These are phyloP conservation scores for Globisporangium canariense DNA, from an alignment of 352 stramenopile genomes.

Conservation along the genomic window DNA sequence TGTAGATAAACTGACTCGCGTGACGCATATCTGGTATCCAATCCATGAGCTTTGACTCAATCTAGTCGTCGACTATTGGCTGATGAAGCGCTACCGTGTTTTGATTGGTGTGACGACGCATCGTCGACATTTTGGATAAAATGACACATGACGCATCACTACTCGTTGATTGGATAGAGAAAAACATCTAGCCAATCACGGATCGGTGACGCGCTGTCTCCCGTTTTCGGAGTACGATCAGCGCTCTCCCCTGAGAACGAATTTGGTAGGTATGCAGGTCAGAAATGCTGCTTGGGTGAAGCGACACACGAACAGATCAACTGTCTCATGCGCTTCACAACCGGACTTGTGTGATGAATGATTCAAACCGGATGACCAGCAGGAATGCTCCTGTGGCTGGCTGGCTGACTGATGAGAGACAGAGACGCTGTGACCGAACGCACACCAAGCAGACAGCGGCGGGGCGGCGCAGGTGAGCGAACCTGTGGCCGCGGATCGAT, in stretches of 20 bases:
- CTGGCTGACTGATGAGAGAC: background rate
- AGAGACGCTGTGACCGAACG: background rate
- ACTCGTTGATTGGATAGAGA: too few species aligned
- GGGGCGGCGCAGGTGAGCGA: background rate
- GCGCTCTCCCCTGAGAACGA: constrained; percentile 2
- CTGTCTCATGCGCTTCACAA: constrained; percentile 14
- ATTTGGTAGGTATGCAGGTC: background rate
- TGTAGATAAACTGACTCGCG: constrained; percentile 3
- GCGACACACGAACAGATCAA: constrained; percentile 11
- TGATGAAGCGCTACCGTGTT: background rate
- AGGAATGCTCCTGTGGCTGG: constrained; percentile 9
- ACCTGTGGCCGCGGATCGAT: constrained; percentile 3
- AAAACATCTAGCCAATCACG: constrained; percentile 4
- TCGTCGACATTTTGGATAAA: background rate
- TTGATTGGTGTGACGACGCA: constrained; percentile 15
- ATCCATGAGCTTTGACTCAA: background rate
- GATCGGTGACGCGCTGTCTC: constrained; percentile 1
- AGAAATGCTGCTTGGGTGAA: constrained; percentile 14
- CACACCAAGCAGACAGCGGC: background rate
- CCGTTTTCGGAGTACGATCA: background rate
- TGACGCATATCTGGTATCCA: constrained; percentile 12
- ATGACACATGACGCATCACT: too few species aligned
- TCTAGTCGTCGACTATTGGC: background rate
- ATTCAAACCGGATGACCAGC: constrained; percentile 7
- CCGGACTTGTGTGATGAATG: background rate